Evolutionary conservation across 805 yeast genomes (phyloP).

Genomic region (Metschnikowia lochheadii): DNA sequence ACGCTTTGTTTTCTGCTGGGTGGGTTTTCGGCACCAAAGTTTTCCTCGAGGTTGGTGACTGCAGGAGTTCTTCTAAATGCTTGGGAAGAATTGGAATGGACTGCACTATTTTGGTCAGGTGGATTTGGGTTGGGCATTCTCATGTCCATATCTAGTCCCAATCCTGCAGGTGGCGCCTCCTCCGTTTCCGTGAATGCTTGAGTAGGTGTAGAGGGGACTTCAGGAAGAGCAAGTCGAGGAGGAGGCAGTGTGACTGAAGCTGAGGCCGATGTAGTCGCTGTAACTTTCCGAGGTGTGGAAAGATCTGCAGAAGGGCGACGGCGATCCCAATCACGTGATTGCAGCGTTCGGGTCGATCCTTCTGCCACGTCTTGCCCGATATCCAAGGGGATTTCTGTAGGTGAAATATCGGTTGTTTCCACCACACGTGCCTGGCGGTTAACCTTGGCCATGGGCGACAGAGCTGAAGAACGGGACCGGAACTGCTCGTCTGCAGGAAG

Average conservation of each 20-base stretch:
- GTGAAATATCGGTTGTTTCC: conserved; percentile 28
- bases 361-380: not conserved
- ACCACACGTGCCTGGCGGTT: conserved; percentile 44
- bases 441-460: conserved; percentile 40
- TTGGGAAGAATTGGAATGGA: no score
- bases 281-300: no score
- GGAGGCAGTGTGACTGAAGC: conserved; percentile 32
- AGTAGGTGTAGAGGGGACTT: conserved; percentile 27
- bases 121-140: not conserved
- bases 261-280: no score
- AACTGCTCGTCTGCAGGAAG: conserved; percentile 18
- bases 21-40: conserved; percentile 7
- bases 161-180: not conserved
- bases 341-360: not conserved
- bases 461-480: conserved; percentile 25
- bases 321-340: not conserved
- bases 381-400: conserved; percentile 5
- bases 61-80: conserved; percentile 7
- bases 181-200: not conserved
- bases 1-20: conserved; percentile 28
- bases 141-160: not conserved
- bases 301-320: not conserved
- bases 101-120: not conserved
- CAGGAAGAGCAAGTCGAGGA: conserved; percentile 31
- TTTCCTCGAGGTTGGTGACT: conserved; percentile 34